Base-by-base conservation (phyloP, 1,284 basidiomycete species). In the Gomphus sp. region DNA sequence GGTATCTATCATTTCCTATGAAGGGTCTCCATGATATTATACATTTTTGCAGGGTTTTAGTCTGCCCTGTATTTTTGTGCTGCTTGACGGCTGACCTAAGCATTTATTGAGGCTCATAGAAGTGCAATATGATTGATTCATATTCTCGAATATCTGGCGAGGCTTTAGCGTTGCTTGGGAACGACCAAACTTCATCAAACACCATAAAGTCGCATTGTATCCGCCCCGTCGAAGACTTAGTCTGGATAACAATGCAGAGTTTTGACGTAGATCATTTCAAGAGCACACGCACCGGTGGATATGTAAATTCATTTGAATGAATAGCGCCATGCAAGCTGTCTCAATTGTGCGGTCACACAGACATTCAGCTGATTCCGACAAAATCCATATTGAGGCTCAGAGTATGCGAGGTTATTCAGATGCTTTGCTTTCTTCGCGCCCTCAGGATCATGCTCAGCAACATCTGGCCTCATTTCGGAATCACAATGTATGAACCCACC, bases 211-310 rank as follows among this genome's bases (percentile, higher is more conserved):
- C 93, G 87, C 47, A 93, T 70, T 0, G 91, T 91, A 64, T 88
- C 86, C n/a, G 79, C 84, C 4, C 91, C 91, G 63, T 91, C 88
- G 65, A 93, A 93, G 12, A 93, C 89, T 68, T 93, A 93, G 71
- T 93, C 90, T 85, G 39, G 11, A 39, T 18, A 36, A 31, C 4
- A n/a, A 34, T 39, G 14, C 4, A 36, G 39, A 43, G 53, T 39
- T 18, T n/a, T 53, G 14, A 54, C 22, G 39, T 54, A 28, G 14
- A 39, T 33, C 33, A 49, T 45, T 16, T n/a, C n/a, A n/a, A n/a
- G n/a, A n/a, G n/a, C n/a, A n/a, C n/a, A n/a, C n/a, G n/a, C n/a
- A n/a, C n/a, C n/a, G n/a, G n/a, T n/a, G n/a, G n/a, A n/a, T n/a
- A n/a, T n/a, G n/a, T n/a, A n/a, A n/a, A n/a, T n/a, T n/a, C n/a